Evolutionary conservation across 495 filamentous ascomycete genomes (phyloP), one percentile per base, ranked within the genome.

Genomic region (Aeminium ludgeri): DNA sequence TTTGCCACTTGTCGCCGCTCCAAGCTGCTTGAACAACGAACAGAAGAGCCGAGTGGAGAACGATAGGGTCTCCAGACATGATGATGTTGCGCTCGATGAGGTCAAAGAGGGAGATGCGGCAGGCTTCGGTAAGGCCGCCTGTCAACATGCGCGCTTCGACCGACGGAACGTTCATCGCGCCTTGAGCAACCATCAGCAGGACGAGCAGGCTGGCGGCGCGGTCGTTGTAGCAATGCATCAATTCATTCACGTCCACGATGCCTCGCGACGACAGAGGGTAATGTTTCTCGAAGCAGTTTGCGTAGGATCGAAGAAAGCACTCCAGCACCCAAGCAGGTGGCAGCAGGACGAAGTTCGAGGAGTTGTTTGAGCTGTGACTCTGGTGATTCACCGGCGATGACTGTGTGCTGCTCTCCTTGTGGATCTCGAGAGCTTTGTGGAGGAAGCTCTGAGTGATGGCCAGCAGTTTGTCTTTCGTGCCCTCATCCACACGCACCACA

Each of bases 1-100:
- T 79, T 34, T 74, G 72, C 72, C 73, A 76, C 51, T 76, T 76
- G 52, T 79, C 74, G 34, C 74, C 73, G 49, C 72, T 72, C 74
- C 74, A 79, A 0, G 68, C 69, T 4, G 69, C 73, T 8, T 74
- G 60, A 1, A 75, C 59, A 1, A 65, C 70, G 52, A 77, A 76
- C 10, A 79, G 61, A 5, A 79, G 56, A 0, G 73, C 74, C 30
- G 71, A 71, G 20, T 70, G 65, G 37, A 76, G 62, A 0, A 72
- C 62, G 10, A 63, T 65, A 1, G 69, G 69, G 52, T 77, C 70
- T 4, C 69, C 65, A 20, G 65, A 64, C 51, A 77, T 65, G 50
- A 70, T 65, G 37, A 77, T 64, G 41, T 79, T 69, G 46, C 72
- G 75, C 59, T 78, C 74, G 37, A 78, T 72, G 6, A 72, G 62